phyloP scores from a whole-genome alignment of 2,329 filamentous ascomycete genomes.

The Fonsecaea pedrosoi region DNA sequence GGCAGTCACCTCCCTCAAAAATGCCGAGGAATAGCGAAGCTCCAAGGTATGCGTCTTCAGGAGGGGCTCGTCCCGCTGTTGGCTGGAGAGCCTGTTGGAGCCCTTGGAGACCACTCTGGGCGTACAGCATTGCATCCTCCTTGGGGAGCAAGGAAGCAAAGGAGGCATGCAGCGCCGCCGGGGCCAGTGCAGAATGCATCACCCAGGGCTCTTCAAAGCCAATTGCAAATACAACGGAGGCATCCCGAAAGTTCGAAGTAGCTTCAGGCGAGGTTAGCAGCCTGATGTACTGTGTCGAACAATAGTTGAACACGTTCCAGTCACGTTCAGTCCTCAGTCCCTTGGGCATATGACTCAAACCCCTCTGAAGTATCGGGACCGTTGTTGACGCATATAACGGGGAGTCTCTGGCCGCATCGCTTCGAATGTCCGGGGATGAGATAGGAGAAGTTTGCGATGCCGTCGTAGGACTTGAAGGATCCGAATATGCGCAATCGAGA shows the following conservation, averaged over 20 bases:
- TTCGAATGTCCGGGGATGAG: not conserved
- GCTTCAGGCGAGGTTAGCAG: constrained; percentile 30
- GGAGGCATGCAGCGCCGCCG: constrained; percentile 34
- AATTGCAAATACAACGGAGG: constrained; percentile 25
- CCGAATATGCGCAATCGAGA: constrained; percentile 41
- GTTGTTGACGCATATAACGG: not conserved
- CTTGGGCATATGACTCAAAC: constrained; percentile 17
- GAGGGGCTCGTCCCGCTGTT: not conserved
- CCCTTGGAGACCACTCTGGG: constrained; percentile 32
- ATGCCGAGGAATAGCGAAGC: constrained; percentile 35
- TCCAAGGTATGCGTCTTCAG: constrained; percentile 28
- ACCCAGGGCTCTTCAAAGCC: constrained; percentile 33
- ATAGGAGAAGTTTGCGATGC: not conserved
- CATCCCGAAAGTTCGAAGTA: constrained; percentile 28
- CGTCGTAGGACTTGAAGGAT: constrained; percentile 2
- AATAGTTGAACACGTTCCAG: constrained; percentile 34
- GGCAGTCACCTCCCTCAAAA: constrained; percentile 28
- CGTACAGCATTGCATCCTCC: constrained; percentile 34
- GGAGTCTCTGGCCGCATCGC: not conserved
- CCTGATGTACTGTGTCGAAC: constrained; percentile 28
- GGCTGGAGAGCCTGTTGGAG: constrained; percentile 25
- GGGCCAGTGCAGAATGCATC: constrained; percentile 34
- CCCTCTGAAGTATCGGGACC: not conserved
- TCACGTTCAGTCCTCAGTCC: constrained; percentile 30
- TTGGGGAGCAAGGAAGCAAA: constrained; percentile 31